Evolutionary conservation across 352 stramenopile genomes (phyloP), one percentile per base, ranked within the genome.

Genomic region (Phytophthora constricta): DNA sequence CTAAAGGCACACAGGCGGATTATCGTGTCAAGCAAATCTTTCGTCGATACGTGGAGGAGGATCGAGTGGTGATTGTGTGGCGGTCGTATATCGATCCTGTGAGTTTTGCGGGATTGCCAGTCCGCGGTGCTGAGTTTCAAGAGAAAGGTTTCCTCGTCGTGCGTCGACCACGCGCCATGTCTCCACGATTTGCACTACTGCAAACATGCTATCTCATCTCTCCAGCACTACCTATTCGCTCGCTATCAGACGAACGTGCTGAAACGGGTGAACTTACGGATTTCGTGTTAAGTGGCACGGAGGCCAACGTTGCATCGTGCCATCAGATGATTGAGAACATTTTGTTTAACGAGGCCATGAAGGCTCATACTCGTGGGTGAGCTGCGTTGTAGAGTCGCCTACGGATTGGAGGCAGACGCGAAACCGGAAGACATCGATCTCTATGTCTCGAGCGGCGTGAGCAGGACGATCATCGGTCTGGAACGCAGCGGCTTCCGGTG

Each of bases 151-250:
- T 85, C 51, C 71, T 91, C 27, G 58, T 88, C 22, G 65, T 87
- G 47, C 77, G 77, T 60, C 72, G 74, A 25, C 70, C 76, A 10
- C 66, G 53, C 14, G 65, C 76, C 10, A 74, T 76, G 42, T 68
- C 71, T 46, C 42, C 59, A 47, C 58, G 60, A 14, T 78, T 69
- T 53, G 64, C 77, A 45, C 64, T 89, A 19, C 25, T 91, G 43
- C 79, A 87, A 58, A 79, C 79, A 56, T 83, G 77, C 55, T 84
- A 82, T 56, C 71, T 90, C 31, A 84, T 87, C 46, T 87, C 77
- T 7, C 82, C 82, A 22, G 66, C 73, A 41, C 66, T 89, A 33
- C 61, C 65, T 0, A 71, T 77, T 27, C 65, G 70, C 11, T 68
- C 55, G 14, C 47, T 74, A n/a, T 70, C 61, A 26, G 47, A 68